These are phyloP conservation scores for Fonsecaea monophora DNA, from an alignment of 2,329 filamentous ascomycete species.

Conservation along the genomic window DNA sequence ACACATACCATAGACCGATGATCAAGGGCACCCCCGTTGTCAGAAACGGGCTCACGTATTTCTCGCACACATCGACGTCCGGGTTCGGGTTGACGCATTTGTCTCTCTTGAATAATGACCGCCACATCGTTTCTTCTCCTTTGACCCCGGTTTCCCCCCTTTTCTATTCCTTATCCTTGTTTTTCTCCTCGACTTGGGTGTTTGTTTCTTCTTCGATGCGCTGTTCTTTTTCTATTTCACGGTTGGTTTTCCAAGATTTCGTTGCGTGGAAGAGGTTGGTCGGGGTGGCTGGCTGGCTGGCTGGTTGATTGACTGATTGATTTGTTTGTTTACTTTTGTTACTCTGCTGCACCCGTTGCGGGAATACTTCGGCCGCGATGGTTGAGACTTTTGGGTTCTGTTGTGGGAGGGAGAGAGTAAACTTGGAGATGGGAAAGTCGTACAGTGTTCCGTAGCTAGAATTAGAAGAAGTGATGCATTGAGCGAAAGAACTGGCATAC, in stretches of 20 bases:
- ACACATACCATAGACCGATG: constrained; percentile 27
- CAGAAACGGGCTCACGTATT: constrained; percentile 22
- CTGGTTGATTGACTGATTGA: not conserved
- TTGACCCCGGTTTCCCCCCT: not conserved
- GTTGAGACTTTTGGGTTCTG: not conserved
- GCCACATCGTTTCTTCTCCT: constrained; percentile 12
- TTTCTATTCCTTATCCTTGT: not conserved
- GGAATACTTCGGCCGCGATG: not conserved
- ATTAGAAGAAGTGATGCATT: no score
- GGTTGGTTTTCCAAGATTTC: not conserved
- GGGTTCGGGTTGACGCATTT: constrained; percentile 26
- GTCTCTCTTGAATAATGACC: constrained; percentile 23
- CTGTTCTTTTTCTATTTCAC: not conserved
- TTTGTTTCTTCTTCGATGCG: no score
- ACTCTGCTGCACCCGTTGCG: not conserved
- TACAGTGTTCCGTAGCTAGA: no score
- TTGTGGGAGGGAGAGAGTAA: not conserved
- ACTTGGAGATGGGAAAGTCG: no score
- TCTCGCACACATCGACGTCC: constrained; percentile 25
- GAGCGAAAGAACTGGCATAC: no score
- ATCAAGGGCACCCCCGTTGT: constrained; percentile 30
- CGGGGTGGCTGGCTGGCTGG: no score
- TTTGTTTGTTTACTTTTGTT: not conserved
- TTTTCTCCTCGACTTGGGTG: no score
- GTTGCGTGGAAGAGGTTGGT: not conserved